phyloP scores from a whole-genome alignment of 2,329 filamentous ascomycete genomes.

The Ophiocordyceps camponoti-leonardi region DNA sequence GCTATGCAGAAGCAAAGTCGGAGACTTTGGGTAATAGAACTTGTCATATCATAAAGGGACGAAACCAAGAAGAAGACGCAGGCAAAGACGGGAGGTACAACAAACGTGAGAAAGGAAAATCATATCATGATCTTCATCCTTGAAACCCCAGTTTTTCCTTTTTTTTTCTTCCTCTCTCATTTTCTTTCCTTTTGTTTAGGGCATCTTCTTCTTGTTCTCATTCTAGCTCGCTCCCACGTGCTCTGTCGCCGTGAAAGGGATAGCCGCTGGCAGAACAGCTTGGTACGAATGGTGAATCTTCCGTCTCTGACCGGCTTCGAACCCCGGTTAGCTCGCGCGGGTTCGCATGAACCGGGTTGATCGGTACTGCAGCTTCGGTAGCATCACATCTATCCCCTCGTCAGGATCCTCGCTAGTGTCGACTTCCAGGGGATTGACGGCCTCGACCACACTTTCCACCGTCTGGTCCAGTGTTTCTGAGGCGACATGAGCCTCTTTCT shows the following conservation, averaged over 20 bases:
- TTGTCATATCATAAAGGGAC: not conserved
- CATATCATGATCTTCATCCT: not conserved
- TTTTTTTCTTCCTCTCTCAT: too few species aligned
- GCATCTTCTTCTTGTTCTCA: not conserved
- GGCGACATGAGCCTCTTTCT: conserved; percentile 10
- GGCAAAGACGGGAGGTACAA: not conserved
- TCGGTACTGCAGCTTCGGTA: conserved; percentile 23
- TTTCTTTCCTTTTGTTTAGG: too few species aligned
- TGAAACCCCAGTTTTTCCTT: too few species aligned
- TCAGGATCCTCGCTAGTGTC: conserved; percentile 21
- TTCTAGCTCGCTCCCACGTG: too few species aligned
- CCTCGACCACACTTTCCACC: conserved; percentile 5
- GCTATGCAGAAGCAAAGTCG: not conserved
- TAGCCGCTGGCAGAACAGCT: too few species aligned
- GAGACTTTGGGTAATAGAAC: too few species aligned
- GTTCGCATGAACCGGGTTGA: conserved; percentile 22
- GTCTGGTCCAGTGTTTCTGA: conserved; percentile 2
- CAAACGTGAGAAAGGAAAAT: not conserved
- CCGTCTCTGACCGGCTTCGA: not conserved
- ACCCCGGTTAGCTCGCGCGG: conserved; percentile 5
- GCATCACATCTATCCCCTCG: conserved; percentile 21
- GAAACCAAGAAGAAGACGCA: not conserved
- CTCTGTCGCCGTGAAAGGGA: too few species aligned
- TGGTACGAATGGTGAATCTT: too few species aligned
- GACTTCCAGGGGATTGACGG: conserved; percentile 13